phyloP scores from a whole-genome alignment of 2,329 filamentous ascomycete species.

The Lasiodiplodia theobromae region DNA sequence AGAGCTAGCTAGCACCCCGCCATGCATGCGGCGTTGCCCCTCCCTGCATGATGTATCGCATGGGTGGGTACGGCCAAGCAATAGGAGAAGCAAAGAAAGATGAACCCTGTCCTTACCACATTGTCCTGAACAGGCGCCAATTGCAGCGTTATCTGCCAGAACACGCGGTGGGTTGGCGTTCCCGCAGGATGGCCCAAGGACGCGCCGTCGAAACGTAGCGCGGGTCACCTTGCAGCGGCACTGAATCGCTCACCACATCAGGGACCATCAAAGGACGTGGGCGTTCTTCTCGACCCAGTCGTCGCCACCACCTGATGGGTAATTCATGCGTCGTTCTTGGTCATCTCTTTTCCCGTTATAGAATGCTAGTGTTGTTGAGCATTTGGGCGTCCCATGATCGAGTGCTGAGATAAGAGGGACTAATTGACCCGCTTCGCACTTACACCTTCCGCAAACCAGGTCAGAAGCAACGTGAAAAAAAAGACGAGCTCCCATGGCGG shows the following conservation, averaged over 20 bases:
- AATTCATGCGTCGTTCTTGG: neutral
- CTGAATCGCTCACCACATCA: neutral
- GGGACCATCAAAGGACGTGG: neutral
- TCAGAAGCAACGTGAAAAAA: neutral
- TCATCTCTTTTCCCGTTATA: conserved; percentile 1
- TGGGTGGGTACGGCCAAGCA: neutral
- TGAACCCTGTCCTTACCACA: neutral
- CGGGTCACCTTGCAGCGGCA: neutral
- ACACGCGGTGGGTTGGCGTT: neutral
- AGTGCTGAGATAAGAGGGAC: neutral
- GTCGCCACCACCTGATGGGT: neutral
- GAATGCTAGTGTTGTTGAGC: conserved; percentile 2
- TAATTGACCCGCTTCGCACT: neutral
- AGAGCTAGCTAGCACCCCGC: conserved; percentile 5
- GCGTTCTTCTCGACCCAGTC: neutral
- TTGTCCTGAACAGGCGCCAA: neutral
- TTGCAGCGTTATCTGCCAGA: neutral
- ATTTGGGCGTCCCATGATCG: too few species aligned
- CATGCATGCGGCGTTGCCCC: neutral
- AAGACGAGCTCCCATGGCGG: neutral
- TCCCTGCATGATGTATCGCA: neutral
- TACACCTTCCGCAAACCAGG: neutral
- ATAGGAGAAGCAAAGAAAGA: neutral
- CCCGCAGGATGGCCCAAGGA: neutral
- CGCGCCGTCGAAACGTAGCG: neutral